Conservation (phyloP, 2,329 filamentous ascomycete genomes). For the Didymella glomerata region DNA sequence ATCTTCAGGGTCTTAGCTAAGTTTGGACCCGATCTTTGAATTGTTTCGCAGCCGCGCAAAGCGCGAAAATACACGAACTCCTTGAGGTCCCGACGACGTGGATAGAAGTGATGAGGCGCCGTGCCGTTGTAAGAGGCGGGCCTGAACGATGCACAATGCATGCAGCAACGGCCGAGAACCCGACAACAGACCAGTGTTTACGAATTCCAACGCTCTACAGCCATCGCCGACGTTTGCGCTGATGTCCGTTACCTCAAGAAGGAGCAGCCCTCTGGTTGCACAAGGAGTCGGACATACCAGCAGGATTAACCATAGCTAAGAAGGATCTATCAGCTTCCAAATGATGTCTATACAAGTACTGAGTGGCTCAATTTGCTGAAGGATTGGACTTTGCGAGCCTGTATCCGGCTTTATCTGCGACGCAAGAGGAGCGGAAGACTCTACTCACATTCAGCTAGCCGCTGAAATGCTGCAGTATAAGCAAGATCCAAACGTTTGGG, state of each 20-base stretch:
- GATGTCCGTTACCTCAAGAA: conserved; percentile 7
- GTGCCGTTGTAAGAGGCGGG: conserved; percentile 35
- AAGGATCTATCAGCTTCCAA: too few relatives aligned
- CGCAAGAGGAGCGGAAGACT: too few relatives aligned
- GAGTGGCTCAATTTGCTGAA: too few relatives aligned
- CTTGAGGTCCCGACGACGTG: conserved; percentile 6
- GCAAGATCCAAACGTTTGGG: not conserved
- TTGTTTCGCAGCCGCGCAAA: conserved; percentile 42
- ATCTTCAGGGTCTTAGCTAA: conserved; percentile 4
- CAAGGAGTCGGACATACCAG: too few relatives aligned
- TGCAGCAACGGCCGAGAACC: conserved; percentile 20
- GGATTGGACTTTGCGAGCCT: too few relatives aligned
- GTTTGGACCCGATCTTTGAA: conserved; percentile 3
- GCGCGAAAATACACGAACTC: conserved; percentile 30
- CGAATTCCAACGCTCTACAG: not conserved
- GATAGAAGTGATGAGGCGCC: conserved; percentile 24
- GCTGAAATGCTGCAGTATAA: not conserved
- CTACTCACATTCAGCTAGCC: not conserved
- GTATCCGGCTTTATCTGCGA: too few relatives aligned
- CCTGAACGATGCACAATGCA: conserved; percentile 29
- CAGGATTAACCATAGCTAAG: too few relatives aligned
- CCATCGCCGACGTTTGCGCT: conserved; percentile 10
- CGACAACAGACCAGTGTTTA: conserved; percentile 45
- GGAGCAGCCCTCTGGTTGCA: too few relatives aligned
- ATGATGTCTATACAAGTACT: too few relatives aligned